Evolutionary conservation across 257 asterid species (phyloP), one percentile per base, ranked within the genome.

Genomic region (Verbena officinalis): DNA sequence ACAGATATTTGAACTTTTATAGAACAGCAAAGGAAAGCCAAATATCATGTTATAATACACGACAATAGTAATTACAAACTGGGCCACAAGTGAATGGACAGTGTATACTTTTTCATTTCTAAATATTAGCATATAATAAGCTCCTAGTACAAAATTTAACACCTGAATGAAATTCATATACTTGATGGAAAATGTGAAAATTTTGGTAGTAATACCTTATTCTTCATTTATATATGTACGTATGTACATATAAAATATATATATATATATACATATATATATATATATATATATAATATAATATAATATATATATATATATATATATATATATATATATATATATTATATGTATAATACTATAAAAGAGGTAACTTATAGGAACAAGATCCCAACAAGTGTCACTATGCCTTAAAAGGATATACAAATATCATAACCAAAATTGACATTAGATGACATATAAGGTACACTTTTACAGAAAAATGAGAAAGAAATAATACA

Each of bases 391-490:
- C n/a, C n/a, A n/a, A n/a, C n/a, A n/a, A n/a, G n/a, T n/a, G n/a
- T n/a, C n/a, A n/a, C n/a, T n/a, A n/a, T n/a, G n/a, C n/a, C n/a
- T n/a, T n/a, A n/a, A n/a, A n/a, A n/a, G n/a, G n/a, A n/a, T n/a
- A n/a, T n/a, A n/a, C n/a, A n/a, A n/a, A n/a, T n/a, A n/a, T n/a
- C 7, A 36, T 4, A 36, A 39, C 43, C 20, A 45, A 9, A 44
- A 38, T 42, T 44, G 39, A 39, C 62, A 65, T 64, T 21, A 45
- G 48, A 51, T 33, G 59, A 40, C 12, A n/a, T 43, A 36, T 34
- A 12, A 33, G 7, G 22, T 31, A 30, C n/a, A 31, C 45, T 14
- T 55, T 52, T 24, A 19, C 34, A 33, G 15, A 55, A 46, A 53
- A n/a, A 33, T 13, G 11, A 72, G 21, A 9, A 42, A 33, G 55